Percentiles rank a stretch among this genome's conserved stretches.
phyloP scores from a whole-genome alignment of 768 basidiomycete genomes.

The Tylopilus vinaceipallidus region DNA sequence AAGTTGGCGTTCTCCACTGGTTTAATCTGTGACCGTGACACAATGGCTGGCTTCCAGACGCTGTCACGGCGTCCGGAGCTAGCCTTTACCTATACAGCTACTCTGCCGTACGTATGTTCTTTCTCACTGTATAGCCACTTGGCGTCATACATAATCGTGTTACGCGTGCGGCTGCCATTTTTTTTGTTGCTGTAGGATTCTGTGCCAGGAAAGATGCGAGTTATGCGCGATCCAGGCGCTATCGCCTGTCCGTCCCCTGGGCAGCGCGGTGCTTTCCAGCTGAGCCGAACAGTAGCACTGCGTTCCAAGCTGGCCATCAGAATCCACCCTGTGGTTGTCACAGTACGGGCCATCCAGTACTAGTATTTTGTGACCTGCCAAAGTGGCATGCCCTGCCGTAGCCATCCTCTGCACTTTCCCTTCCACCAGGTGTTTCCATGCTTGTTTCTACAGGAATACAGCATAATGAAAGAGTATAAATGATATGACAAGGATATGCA shows the following conservation, averaged over 20 bases:
- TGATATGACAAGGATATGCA: background rate
- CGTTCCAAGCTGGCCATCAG: constrained; percentile 2
- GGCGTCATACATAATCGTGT: background rate
- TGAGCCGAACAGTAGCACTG: background rate
- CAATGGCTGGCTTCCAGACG: background rate
- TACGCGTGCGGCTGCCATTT: background rate
- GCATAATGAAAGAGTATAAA: constrained; percentile 18
- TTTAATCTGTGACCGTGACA: too few relatives aligned
- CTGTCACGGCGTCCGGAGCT: background rate
- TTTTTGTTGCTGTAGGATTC: background rate
- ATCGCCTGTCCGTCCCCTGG: background rate
- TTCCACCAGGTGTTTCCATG: constrained; percentile 10
- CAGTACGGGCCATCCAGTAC: background rate
- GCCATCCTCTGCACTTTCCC: constrained; percentile 11
- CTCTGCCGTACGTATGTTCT: background rate
- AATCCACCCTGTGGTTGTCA: constrained; percentile 23
- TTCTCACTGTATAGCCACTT: background rate
- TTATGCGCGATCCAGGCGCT: background rate
- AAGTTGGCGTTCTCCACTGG: too few relatives aligned
- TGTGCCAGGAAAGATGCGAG: background rate
- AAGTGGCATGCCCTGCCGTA: constrained; percentile 1
- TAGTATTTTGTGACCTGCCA: constrained; percentile 1
- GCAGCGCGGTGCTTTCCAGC: background rate
- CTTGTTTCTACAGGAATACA: constrained; percentile 21
- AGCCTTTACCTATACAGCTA: constrained; percentile 1